Evolutionary conservation across 2,329 filamentous ascomycete species (phyloP), one percentile per base, ranked within the genome.

Genomic region (Penicillium corylophilum): DNA sequence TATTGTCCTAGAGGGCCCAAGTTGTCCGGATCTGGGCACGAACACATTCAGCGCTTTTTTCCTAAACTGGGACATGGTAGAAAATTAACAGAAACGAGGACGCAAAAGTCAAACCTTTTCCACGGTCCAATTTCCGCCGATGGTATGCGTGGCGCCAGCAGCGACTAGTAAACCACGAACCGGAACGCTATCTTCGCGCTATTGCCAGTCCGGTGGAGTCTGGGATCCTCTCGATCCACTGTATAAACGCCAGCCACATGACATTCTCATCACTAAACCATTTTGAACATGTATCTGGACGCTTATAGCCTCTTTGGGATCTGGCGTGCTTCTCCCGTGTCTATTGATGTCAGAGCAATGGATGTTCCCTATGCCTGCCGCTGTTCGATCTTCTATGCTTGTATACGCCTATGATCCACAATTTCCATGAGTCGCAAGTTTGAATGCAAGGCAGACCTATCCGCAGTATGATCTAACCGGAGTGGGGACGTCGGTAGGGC

Each of bases 181-280:
- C 36, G 18, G 4, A 13, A 28, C 43, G 35, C 53, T 57, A 52
- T 52, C 33, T 50, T 40, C 41, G 28, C 45, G 29, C 52, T 55
- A 56, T 58, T 48, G 50, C 16, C 26, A 48, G 33, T 24, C 26
- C n/a, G 23, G 50, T 52, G 50, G 50, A 31, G 36, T 42, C 33
- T 15, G 24, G 26, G 26, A 31, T 51, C 28, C 15, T 46, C n/a
- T 35, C 18, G 36, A 41, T 35, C 47, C 22, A 22, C 39, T 22
- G 16, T 20, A 43, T 44, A 28, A 44, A 48, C 44, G 23, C 18
- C 18, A 9, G 16, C 36, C 33, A 40, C 23, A 38, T 46, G 23
- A n/a, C 22, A 9, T 18, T 23, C 20, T 39, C 22, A 10, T 20
- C 18, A 39, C 36, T 23, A 39, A 23, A 12, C 20, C 36, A 16